These are phyloP conservation scores for Solanum gracilifrons DNA, from an alignment of 257 asterid species.

Conservation along the genomic window DNA sequence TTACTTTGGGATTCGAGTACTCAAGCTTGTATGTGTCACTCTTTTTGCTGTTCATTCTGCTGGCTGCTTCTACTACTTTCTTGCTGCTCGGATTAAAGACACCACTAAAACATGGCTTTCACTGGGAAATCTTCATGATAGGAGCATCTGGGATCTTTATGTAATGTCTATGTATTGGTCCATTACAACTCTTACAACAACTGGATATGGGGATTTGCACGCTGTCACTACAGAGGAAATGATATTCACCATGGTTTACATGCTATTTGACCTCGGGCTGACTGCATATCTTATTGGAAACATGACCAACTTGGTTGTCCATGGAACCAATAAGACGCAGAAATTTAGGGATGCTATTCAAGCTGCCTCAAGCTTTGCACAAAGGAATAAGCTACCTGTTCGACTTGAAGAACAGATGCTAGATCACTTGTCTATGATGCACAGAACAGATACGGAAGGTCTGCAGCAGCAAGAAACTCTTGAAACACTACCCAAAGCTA, in stretches of 20 bases:
- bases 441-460: constrained; percentile 76
- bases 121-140: constrained; percentile 7
- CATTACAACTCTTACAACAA: constrained; percentile 49
- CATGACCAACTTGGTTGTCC: constrained; percentile 85
- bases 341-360: constrained; percentile 57
- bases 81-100: constrained; percentile 36
- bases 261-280: constrained; percentile 56
- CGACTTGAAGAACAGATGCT: constrained; percentile 76
- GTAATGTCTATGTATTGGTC: constrained; percentile 56
- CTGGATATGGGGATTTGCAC: constrained; percentile 71
- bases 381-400: constrained; percentile 51
- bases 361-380: constrained; percentile 73
- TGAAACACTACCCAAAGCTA: constrained; percentile 73
- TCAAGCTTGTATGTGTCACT: constrained; percentile 56
- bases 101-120: constrained; percentile 27
- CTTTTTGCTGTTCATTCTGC: constrained; percentile 60
- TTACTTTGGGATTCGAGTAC: constrained; percentile 47
- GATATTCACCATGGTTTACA: constrained; percentile 41
- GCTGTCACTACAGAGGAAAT: constrained; percentile 46
- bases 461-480: constrained; percentile 72
- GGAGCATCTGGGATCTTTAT: constrained; percentile 27
- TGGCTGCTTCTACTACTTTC: constrained; percentile 44
- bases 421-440: constrained; percentile 64
- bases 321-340: constrained; percentile 56
- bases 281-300: constrained; percentile 70